Conservation (phyloP, 441 rosid genomes). For the Manihot esculenta region DNA sequence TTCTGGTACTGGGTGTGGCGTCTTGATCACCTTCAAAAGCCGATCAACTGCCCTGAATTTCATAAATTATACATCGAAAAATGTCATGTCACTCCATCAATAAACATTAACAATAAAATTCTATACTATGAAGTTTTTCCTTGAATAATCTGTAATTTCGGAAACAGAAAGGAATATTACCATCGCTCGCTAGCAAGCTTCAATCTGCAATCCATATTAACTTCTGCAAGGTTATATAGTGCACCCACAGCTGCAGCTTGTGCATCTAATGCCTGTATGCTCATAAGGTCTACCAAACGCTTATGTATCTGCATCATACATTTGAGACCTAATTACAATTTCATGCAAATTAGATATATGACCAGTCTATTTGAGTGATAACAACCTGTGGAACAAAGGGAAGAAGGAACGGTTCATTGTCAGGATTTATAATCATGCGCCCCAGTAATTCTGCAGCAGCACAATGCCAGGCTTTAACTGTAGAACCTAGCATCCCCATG, state of each 20-base stretch:
- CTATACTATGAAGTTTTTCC: neutral
- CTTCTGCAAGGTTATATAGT: constrained; percentile 90
- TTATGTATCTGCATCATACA: constrained; percentile 67
- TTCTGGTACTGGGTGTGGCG: constrained; percentile 91
- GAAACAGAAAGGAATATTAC: constrained; percentile 32
- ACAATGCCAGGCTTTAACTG: constrained; percentile 89
- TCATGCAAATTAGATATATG: neutral
- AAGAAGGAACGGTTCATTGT: constrained; percentile 89
- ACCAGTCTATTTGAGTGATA: constrained; percentile 10
- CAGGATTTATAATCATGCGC: constrained; percentile 72
- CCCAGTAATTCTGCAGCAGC: constrained; percentile 93
- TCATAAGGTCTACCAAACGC: constrained; percentile 82
- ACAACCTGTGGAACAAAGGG: constrained; percentile 80
- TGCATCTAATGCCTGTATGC: constrained; percentile 72
- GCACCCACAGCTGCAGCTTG: constrained; percentile 99
- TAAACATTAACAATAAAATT: neutral
- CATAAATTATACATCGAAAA: neutral
- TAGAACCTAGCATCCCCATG: constrained; percentile 74
- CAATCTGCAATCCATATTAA: constrained; percentile 91
- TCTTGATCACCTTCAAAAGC: constrained; percentile 71
- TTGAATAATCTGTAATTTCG: neutral
- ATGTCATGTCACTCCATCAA: neutral
- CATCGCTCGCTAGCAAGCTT: constrained; percentile 97
- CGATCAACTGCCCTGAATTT: constrained; percentile 86
- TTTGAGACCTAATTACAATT: constrained; percentile 11